These are phyloP conservation scores for Oryza officinalis DNA, from an alignment of 176 grass and related monocot species.

Conservation along the genomic window DNA sequence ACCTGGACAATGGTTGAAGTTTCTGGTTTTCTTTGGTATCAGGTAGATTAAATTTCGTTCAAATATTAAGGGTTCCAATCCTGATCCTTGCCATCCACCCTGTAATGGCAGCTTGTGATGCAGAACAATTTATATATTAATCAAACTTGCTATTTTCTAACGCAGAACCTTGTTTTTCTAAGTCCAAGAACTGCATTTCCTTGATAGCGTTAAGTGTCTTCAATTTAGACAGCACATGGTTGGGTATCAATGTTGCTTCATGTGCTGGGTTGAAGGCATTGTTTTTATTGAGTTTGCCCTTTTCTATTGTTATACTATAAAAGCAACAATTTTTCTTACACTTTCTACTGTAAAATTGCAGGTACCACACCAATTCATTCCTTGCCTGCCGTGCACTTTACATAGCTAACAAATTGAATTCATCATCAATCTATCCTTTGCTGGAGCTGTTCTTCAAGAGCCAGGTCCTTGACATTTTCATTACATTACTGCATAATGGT, in stretches of 20 bases:
- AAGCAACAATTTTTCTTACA: neutral
- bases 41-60: no score
- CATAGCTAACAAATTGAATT: conserved; percentile 88
- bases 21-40: neutral
- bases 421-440: conserved; percentile 80
- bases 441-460: conserved; percentile 88
- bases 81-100: no score
- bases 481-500: neutral
- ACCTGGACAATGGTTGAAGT: neutral
- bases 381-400: conserved; percentile 82
- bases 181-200: neutral
- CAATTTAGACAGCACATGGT: neutral
- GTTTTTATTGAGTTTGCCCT: neutral
- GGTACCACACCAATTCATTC: conserved; percentile 85
- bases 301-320: neutral
- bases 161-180: neutral
- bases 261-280: neutral
- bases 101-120: no score
- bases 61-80: no score
- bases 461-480: conserved; percentile 47
- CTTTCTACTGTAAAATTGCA: conserved; percentile 40
- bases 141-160: neutral
- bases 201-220: neutral
- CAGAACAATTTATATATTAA: neutral
- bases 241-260: neutral